A percentile compares a stretch with the other conserved stretches of the same genome.
Conservation (phyloP, 768 basidiomycete species). For the Austroboletus festivus region DNA sequence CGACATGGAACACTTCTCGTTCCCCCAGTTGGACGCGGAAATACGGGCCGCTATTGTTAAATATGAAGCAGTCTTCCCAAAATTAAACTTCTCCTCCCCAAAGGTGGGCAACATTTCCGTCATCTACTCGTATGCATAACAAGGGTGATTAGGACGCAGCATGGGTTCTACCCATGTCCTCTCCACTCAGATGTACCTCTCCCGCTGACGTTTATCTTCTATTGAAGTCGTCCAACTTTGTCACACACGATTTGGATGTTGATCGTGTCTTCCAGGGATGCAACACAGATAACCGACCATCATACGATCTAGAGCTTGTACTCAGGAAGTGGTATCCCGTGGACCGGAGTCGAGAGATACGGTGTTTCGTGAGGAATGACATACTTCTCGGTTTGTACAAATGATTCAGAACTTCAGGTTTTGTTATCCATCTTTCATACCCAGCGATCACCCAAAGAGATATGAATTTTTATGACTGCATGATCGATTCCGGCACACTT, state of each 20-base stretch:
- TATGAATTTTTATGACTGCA: constrained; percentile 82
- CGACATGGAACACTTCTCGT: constrained; percentile 48
- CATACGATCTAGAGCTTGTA: constrained; percentile 77
- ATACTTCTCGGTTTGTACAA: constrained; percentile 59
- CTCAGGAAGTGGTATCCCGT: constrained; percentile 89
- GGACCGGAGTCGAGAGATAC: constrained; percentile 78
- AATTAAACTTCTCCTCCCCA: constrained; percentile 95
- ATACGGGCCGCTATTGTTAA: constrained; percentile 63
- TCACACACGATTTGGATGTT: constrained; percentile 69
- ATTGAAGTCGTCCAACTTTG: constrained; percentile 90
- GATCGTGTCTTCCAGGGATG: constrained; percentile 70
- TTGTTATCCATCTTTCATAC: neutral
- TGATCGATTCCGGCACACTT: constrained; percentile 60
- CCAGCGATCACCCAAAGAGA: constrained; percentile 87
- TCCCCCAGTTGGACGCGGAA: constrained; percentile 75
- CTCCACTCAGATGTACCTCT: constrained; percentile 81
- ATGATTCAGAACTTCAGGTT: neutral
- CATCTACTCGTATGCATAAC: constrained; percentile 3
- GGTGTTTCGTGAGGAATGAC: constrained; percentile 84
- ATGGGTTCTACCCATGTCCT: constrained; percentile 83
- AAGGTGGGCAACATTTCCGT: constrained; percentile 68
- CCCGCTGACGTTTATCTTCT: constrained; percentile 90
- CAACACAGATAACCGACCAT: constrained; percentile 10
- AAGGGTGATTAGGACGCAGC: constrained; percentile 69
- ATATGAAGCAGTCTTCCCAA: constrained; percentile 89